Evolutionary conservation across 2,329 filamentous ascomycete species (phyloP).

Genomic region (Penicillium occitanis): DNA sequence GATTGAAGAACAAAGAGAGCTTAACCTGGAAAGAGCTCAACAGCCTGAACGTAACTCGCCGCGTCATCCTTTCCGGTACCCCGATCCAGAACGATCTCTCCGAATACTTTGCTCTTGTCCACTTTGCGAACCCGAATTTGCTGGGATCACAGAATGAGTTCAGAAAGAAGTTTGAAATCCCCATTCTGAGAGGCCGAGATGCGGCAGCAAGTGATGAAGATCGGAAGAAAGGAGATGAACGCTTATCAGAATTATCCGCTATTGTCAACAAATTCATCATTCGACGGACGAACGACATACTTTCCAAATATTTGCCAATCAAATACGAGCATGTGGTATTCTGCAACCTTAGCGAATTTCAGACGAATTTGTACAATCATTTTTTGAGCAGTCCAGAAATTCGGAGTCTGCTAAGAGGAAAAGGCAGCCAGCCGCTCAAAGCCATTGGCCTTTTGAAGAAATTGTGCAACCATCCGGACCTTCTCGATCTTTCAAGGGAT

Average conservation of each 20-base stretch:
- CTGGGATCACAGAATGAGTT: conserved; percentile 88
- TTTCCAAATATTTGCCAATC: conserved; percentile 95
- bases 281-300: conserved; percentile 91
- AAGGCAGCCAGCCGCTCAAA: conserved; percentile 93
- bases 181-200: conserved; percentile 87
- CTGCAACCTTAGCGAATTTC: conserved; percentile 90
- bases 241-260: conserved; percentile 73
- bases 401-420: conserved; percentile 83
- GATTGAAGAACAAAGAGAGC: conserved; percentile 93
- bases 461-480: conserved; percentile 94
- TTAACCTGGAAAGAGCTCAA: conserved; percentile 93
- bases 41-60: conserved; percentile 80
- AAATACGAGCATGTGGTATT: conserved; percentile 99
- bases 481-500: conserved; percentile 79
- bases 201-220: conserved; percentile 83
- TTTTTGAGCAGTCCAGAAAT: conserved; percentile 97
- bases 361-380: conserved; percentile 90
- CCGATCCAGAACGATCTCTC: conserved; percentile 99
- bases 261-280: conserved; percentile 99
- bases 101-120: conserved; percentile 93
- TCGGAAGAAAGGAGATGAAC: conserved; percentile 76
- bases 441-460: conserved; percentile 97
- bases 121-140: conserved; percentile 92
- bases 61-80: conserved; percentile 93
- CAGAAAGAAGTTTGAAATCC: conserved; percentile 88